phyloP scores from a whole-genome alignment of 2,329 filamentous ascomycete species.

The Xylariaceae sp. region DNA sequence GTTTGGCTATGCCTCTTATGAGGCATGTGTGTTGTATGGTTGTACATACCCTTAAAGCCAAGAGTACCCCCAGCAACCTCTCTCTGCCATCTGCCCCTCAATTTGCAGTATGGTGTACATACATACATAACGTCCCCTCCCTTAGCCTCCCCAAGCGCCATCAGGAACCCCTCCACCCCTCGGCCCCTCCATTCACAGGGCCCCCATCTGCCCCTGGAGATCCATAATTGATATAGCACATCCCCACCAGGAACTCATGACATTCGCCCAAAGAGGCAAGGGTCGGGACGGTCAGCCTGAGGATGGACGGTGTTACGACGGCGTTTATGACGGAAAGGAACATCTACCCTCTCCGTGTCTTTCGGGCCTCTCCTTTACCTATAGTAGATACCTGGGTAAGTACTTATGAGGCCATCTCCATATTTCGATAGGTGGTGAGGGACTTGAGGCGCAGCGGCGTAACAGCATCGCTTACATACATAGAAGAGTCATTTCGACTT shows the following conservation, averaged over 20 bases:
- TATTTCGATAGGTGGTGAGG: no score
- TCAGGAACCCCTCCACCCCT: conserved; percentile 8
- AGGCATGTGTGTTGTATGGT: not conserved
- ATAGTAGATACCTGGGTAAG: not conserved
- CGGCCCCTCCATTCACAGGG: conserved; percentile 2
- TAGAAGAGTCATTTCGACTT: not conserved
- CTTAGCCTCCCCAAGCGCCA: not conserved
- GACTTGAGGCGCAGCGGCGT: no score
- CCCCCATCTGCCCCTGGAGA: conserved; percentile 21
- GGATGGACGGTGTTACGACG: conserved; percentile 21
- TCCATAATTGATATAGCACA: conserved; percentile 14
- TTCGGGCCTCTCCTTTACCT: no score
- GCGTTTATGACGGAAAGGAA: conserved; percentile 27
- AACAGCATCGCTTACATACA: not conserved
- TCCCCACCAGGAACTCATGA: conserved; percentile 7
- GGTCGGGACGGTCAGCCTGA: conserved; percentile 24
- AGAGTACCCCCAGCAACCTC: no score
- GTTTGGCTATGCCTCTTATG: not conserved
- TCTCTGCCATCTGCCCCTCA: not conserved
- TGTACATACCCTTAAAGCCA: no score
- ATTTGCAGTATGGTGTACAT: not conserved
- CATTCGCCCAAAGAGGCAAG: conserved; percentile 13
- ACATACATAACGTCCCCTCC: not conserved
- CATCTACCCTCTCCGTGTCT: conserved; percentile 21
- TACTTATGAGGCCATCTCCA: no score